Conservation (phyloP, 495 filamentous ascomycete genomes). For the Chaetomium tenue region DNA sequence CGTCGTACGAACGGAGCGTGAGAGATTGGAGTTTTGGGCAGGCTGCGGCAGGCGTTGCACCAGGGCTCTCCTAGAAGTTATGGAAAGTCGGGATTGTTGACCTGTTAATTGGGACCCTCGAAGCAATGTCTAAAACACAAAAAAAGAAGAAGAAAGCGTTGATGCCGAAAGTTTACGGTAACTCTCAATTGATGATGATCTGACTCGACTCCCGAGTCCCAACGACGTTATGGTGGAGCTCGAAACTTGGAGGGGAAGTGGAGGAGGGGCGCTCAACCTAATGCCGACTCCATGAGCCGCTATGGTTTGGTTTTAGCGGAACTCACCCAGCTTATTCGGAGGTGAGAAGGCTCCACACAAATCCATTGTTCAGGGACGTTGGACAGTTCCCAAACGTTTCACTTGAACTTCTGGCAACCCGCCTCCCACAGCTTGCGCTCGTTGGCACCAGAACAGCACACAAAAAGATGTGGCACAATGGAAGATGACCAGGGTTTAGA, state of each 20-base stretch:
- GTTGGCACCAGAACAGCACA: constrained; percentile 5
- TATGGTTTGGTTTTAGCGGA: background rate
- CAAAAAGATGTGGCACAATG: constrained; percentile 2
- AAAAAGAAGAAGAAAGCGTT: background rate
- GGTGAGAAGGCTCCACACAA: background rate
- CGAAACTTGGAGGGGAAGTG: constrained; percentile 14
- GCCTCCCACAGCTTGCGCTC: constrained; percentile 10
- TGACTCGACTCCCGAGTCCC: background rate
- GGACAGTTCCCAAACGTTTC: background rate
- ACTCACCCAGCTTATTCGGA: background rate
- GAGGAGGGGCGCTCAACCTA: constrained; percentile 5
- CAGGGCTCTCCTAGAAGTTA: too few species aligned
- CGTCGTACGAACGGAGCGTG: background rate
- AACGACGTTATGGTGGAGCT: constrained; percentile 5
- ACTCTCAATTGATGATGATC: background rate
- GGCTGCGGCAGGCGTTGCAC: background rate
- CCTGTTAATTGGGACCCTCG: background rate
- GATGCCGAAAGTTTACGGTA: background rate
- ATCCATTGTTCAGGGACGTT: background rate
- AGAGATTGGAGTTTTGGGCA: background rate
- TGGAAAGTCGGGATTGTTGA: background rate
- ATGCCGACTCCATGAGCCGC: constrained; percentile 7
- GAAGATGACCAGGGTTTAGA: background rate
- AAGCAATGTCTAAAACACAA: background rate
- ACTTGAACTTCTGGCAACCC: constrained; percentile 5